These are phyloP conservation scores for Gentiana macrophylla DNA, from an alignment of 257 asterid genomes.

Conservation along the genomic window DNA sequence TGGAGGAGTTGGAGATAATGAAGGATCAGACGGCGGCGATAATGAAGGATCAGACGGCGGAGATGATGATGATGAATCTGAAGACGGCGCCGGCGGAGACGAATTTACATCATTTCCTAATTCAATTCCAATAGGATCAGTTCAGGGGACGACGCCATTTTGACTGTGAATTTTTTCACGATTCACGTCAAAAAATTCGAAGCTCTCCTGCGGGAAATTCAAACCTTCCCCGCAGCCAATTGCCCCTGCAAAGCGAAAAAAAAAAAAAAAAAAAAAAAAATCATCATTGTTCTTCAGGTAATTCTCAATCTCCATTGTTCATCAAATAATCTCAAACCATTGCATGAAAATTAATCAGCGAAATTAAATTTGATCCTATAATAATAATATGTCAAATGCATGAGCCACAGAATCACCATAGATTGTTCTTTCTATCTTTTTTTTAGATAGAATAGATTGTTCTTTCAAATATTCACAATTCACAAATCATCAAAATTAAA, in stretches of 20 bases:
- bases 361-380: background rate
- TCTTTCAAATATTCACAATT: too few relatives aligned
- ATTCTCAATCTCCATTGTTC: too few relatives aligned
- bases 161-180: conserved; percentile 15
- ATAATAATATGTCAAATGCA: too few relatives aligned
- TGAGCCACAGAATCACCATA: background rate
- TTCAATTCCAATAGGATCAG: background rate
- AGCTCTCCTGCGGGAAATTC: conserved; percentile 13
- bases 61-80: conserved; percentile 6
- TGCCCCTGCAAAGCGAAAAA: conserved; percentile 9
- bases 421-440: background rate
- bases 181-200: conserved; percentile 4
- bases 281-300: background rate
- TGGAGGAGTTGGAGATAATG: conserved; percentile 7
- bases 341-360: background rate
- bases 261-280: background rate
- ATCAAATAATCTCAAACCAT: background rate
- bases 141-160: conserved; percentile 6
- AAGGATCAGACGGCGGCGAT: conserved; percentile 6
- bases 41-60: conserved; percentile 11
- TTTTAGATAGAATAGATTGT: background rate
- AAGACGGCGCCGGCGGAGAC: conserved; percentile 5
- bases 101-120: background rate
- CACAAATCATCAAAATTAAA: too few relatives aligned
- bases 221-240: conserved; percentile 19